These are phyloP conservation scores for Priceomyces carsonii DNA, from an alignment of 805 yeast species.

Conservation along the genomic window DNA sequence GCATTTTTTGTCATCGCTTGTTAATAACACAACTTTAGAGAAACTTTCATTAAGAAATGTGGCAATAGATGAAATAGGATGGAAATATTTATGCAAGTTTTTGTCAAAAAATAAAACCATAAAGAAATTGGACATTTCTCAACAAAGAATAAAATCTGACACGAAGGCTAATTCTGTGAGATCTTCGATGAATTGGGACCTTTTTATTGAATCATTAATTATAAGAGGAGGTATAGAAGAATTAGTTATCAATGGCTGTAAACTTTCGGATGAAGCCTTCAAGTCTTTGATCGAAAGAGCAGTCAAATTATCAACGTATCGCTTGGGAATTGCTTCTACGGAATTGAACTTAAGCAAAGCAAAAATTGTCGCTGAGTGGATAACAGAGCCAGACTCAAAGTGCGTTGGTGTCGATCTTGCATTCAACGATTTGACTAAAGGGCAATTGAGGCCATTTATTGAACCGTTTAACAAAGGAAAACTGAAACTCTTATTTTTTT, in stretches of 20 bases:
- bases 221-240: conserved; percentile 56
- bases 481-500: conserved; percentile 48
- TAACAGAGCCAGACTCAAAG: conserved; percentile 40
- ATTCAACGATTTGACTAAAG: conserved; percentile 50
- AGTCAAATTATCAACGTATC: conserved; percentile 41
- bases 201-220: conserved; percentile 44
- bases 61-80: conserved; percentile 52
- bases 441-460: conserved; percentile 48
- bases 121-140: conserved; percentile 56
- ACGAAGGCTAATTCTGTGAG: conserved; percentile 38
- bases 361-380: conserved; percentile 48
- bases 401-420: conserved; percentile 60
- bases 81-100: conserved; percentile 53
- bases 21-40: conserved; percentile 44
- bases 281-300: conserved; percentile 42
- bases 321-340: conserved; percentile 57
- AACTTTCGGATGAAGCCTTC: conserved; percentile 44
- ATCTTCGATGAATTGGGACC: conserved; percentile 54
- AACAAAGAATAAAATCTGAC: conserved; percentile 51
- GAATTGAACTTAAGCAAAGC: conserved; percentile 46
- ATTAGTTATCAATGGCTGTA: conserved; percentile 58
- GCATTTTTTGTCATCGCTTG: conserved; percentile 48
- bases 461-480: conserved; percentile 36
- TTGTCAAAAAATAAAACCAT: conserved; percentile 42
- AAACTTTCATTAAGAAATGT: conserved; percentile 57